phyloP scores from a whole-genome alignment of 2,329 filamentous ascomycete genomes.

The Ilyonectria sp. region DNA sequence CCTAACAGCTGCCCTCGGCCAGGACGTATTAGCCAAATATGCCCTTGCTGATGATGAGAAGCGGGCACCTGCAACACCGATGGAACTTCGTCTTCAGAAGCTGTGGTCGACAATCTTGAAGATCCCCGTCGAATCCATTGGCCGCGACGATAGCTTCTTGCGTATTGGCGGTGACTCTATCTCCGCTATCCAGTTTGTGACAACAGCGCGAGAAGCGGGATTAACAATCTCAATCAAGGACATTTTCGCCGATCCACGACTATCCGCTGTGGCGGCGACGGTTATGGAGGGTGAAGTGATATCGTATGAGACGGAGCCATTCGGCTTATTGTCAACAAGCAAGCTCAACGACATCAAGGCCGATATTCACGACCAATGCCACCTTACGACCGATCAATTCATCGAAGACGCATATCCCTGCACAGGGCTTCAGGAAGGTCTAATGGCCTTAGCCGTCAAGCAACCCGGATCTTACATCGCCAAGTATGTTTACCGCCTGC shows the following conservation, averaged over 20 bases:
- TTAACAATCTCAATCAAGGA: slow-evolving; percentile 25
- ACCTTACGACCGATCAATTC: background rate
- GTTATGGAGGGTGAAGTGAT: background rate
- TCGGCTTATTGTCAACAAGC: background rate
- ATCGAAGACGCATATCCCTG: slow-evolving; percentile 55
- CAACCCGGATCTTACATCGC: slow-evolving; percentile 28
- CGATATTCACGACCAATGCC: slow-evolving; percentile 2
- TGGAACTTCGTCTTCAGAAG: slow-evolving; percentile 35
- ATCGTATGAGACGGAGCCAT: background rate
- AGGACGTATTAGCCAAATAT: slow-evolving; percentile 14
- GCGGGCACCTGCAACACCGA: background rate
- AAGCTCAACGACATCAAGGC: background rate
- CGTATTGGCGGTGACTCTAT: slow-evolving; percentile 35
- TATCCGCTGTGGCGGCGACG: background rate
- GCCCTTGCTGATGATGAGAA: background rate
- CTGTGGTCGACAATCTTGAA: slow-evolving; percentile 49
- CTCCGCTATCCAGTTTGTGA: slow-evolving; percentile 47
- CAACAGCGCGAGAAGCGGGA: slow-evolving; percentile 9
- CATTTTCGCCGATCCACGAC: slow-evolving; percentile 17
- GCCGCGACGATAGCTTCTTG: slow-evolving; percentile 31
- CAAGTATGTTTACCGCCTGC: slow-evolving; percentile 13
- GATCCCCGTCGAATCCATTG: slow-evolving; percentile 48
- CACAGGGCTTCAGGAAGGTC: slow-evolving; percentile 54
- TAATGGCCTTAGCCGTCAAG: slow-evolving; percentile 46
- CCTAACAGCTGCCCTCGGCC: slow-evolving; percentile 18